Base-by-base conservation (phyloP, 2,329 filamentous ascomycete genomes). In the Clonostachys chloroleuca region DNA sequence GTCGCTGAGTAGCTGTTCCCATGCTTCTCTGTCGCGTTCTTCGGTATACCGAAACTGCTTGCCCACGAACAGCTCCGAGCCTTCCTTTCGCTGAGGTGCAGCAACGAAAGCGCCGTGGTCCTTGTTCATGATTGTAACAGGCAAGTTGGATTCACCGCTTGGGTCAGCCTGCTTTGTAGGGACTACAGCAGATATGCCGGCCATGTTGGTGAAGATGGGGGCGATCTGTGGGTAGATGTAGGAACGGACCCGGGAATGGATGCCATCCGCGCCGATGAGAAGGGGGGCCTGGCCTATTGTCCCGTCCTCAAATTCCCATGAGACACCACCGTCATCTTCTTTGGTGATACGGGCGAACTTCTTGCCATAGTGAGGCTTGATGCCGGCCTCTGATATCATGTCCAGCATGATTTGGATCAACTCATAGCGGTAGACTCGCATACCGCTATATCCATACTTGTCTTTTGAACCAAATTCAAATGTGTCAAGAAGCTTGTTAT, bases 191-290 rank as follows among this genome's bases (percentile, higher is more conserved):
- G 62, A 61, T 17, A 75, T 61, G 9, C 64, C 69, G 12, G 64
- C 59, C 59, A 74, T 70, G 34, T 74, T 74, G 1, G 71, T 74
- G 54, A 80, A 83, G 2, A 61, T 65, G 2, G 80, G 74, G 34
- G 68, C 57, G 2, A 77, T 53, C 0, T 71, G 66, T 0, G 78
- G 74, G 42, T 74, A 67, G 0, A 84, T 61, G 41, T 80, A 72
- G 4, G 62, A 66, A 4, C 79, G 69, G 1, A 83, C 75, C 0
- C 62, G 66, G 1, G 78, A 82, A 55, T 83, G 77, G 44, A 84
- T 83, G 1, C 81, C 80, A 49, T 84, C 80, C 0, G 78, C 75
- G 0, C 78, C 80, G 14, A 83, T 63, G 0, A 84, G 68, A 13
- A 79, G 55, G 3, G 61, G 52, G 0, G 76, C 73, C 0, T 54